Percentiles rank a stretch among this genome's conserved stretches.
Evolutionary conservation across 805 yeast species (phyloP).

Genomic region (Monosporozyma unispora): DNA sequence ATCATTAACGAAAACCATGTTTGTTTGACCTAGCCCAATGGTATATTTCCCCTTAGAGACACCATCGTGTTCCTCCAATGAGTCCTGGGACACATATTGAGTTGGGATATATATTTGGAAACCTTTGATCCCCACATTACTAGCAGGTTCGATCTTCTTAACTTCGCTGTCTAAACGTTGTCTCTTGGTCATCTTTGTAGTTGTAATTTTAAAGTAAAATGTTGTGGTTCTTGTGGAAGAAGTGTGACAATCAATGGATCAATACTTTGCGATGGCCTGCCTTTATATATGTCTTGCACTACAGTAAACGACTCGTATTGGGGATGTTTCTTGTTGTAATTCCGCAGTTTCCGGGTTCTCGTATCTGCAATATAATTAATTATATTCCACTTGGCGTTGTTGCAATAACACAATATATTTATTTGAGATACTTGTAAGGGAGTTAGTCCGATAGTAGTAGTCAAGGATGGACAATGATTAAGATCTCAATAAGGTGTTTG

Average conservation of each 20-base stretch:
- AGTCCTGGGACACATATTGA: slow-evolving; percentile 78
- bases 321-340: not conserved
- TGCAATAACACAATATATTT: not conserved
- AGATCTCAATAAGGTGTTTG: too few species aligned
- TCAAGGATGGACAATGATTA: too few species aligned
- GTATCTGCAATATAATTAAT: not conserved
- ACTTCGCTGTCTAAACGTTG: not conserved
- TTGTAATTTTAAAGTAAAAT: not conserved
- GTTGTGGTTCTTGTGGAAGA: not conserved
- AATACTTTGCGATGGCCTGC: not conserved
- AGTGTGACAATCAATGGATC: not conserved
- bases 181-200: slow-evolving; percentile 9
- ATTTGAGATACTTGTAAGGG: too few species aligned
- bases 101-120: slow-evolving; percentile 86
- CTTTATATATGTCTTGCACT: not conserved
- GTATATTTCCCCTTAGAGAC: slow-evolving; percentile 94
- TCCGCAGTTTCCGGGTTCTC: not conserved
- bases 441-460: too few species aligned
- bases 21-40: slow-evolving; percentile 96
- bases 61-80: slow-evolving; percentile 74
- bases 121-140: slow-evolving; percentile 94
- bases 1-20: slow-evolving; percentile 95
- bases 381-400: too few species aligned
- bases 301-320: not conserved
- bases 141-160: slow-evolving; percentile 37